Evolutionary conservation across 495 filamentous ascomycete species (phyloP).

Genomic region (Aspergillus bridgeri): DNA sequence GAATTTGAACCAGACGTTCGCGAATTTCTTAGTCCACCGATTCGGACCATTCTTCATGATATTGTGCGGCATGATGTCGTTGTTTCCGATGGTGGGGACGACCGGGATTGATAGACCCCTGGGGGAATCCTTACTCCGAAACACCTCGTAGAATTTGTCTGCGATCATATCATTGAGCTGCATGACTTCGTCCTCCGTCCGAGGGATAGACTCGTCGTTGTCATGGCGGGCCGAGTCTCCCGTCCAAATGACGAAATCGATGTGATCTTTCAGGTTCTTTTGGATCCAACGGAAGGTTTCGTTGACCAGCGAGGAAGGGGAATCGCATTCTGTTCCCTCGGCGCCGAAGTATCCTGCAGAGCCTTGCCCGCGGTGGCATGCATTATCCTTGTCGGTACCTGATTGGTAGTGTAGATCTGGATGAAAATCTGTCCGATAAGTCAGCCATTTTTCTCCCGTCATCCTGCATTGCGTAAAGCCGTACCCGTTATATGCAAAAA

Average conservation of each 20-base stretch:
- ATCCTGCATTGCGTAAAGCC: constrained; percentile 12
- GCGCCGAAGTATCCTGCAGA: constrained; percentile 77
- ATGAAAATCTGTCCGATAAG: constrained; percentile 68
- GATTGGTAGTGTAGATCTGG: constrained; percentile 80
- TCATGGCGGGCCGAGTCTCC: constrained; percentile 95
- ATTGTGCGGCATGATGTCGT: constrained; percentile 96
- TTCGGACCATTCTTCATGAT: constrained; percentile 86
- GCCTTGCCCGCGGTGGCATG: constrained; percentile 79
- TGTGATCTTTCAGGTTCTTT: constrained; percentile 72
- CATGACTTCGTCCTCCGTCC: constrained; percentile 68
- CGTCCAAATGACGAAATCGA: constrained; percentile 98
- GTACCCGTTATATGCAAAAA: constrained; percentile 96
- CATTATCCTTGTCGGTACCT: constrained; percentile 60
- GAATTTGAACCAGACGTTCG: constrained; percentile 74
- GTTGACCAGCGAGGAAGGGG: constrained; percentile 74
- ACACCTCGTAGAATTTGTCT: constrained; percentile 70
- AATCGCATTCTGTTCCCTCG: constrained; percentile 84
- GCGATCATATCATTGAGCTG: constrained; percentile 71
- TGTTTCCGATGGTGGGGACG: constrained; percentile 90
- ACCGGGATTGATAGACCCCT: constrained; percentile 70
- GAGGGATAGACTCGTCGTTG: constrained; percentile 80
- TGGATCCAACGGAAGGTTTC: constrained; percentile 90
- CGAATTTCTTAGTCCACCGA: constrained; percentile 69
- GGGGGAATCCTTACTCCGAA: constrained; percentile 48
- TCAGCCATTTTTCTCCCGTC: not conserved